These are phyloP conservation scores for Rubroboletus pulcherrimus DNA, from an alignment of 768 basidiomycete species.

Conservation along the genomic window DNA sequence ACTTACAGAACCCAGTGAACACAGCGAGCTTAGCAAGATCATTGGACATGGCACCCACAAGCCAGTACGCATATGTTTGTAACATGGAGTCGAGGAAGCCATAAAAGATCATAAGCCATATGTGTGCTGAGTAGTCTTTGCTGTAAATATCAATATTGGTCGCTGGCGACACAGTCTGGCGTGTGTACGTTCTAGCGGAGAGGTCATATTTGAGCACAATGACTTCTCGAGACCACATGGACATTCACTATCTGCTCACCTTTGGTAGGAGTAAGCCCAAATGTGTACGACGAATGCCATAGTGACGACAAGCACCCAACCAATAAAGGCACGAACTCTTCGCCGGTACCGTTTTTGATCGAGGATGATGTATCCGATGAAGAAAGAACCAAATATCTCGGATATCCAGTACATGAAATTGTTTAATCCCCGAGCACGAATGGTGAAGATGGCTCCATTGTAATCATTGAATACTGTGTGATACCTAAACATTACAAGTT, in stretches of 20 bases:
- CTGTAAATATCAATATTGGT: slow-evolving; percentile 59
- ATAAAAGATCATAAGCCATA: slow-evolving; percentile 68
- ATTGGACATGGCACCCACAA: slow-evolving; percentile 86
- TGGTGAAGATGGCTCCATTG: slow-evolving; percentile 75
- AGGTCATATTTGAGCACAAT: neutral
- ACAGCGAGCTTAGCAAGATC: slow-evolving; percentile 75
- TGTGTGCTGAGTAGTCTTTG: slow-evolving; percentile 48
- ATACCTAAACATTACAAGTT: neutral
- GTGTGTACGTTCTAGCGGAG: slow-evolving; percentile 45
- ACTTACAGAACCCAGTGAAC: slow-evolving; percentile 79
- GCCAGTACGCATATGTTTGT: slow-evolving; percentile 82
- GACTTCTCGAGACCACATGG: neutral
- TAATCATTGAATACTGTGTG: slow-evolving; percentile 73
- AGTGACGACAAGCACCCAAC: too few relatives aligned
- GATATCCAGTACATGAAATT: slow-evolving; percentile 76
- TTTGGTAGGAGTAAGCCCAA: slow-evolving; percentile 80
- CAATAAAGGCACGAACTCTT: slow-evolving; percentile 65
- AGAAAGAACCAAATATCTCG: slow-evolving; percentile 72
- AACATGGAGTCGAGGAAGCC: slow-evolving; percentile 82
- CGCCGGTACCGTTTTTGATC: slow-evolving; percentile 56
- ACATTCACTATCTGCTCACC: slow-evolving; percentile 35
- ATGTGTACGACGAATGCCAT: slow-evolving; percentile 67
- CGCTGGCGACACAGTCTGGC: slow-evolving; percentile 39
- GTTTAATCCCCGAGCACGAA: slow-evolving; percentile 75
- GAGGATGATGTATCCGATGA: slow-evolving; percentile 62